A percentile compares a stretch with the other conserved stretches of the same genome.
Evolutionary conservation across 768 basidiomycete genomes (phyloP).

Genomic region (Mycena kentingensis): DNA sequence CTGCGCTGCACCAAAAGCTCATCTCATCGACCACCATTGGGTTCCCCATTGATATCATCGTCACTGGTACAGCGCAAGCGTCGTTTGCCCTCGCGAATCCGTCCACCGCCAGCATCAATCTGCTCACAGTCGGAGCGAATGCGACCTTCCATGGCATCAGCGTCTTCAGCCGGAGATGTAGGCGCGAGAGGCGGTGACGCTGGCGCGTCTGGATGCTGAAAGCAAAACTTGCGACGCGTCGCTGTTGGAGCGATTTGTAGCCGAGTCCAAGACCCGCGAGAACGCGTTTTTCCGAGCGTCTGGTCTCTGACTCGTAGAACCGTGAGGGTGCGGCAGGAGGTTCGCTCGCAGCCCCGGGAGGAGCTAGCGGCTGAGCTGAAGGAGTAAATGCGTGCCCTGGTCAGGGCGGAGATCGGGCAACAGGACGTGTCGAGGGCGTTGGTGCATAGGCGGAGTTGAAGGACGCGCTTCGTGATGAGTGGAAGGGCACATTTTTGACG

Average conservation of each 20-base stretch:
- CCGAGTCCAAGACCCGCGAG: constrained; percentile 3
- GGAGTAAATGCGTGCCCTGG: constrained; percentile 10
- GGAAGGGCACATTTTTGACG: background rate
- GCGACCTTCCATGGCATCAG: constrained; percentile 62
- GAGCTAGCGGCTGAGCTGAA: constrained; percentile 8
- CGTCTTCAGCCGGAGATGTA: too few relatives aligned
- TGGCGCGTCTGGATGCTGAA: too few relatives aligned
- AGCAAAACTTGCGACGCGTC: constrained; percentile 12
- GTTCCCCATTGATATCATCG: constrained; percentile 63
- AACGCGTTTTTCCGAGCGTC: background rate
- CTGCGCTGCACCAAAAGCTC: constrained; percentile 62
- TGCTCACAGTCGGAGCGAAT: constrained; percentile 54
- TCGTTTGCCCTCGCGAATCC: constrained; percentile 64
- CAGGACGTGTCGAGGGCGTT: too few relatives aligned
- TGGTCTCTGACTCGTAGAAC: background rate
- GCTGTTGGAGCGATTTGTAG: constrained; percentile 9
- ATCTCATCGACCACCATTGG: constrained; percentile 56
- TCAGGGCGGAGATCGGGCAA: too few relatives aligned
- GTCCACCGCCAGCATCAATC: constrained; percentile 71
- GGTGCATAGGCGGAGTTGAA: constrained; percentile 6
- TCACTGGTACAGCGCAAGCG: constrained; percentile 60
- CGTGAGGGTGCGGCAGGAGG: background rate
- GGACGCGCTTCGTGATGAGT: constrained; percentile 12
- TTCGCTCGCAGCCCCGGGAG: background rate
- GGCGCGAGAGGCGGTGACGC: too few relatives aligned